These are phyloP conservation scores for Bassia scoparia DNA, from an alignment of 148 eudicot species.

Conservation along the genomic window DNA sequence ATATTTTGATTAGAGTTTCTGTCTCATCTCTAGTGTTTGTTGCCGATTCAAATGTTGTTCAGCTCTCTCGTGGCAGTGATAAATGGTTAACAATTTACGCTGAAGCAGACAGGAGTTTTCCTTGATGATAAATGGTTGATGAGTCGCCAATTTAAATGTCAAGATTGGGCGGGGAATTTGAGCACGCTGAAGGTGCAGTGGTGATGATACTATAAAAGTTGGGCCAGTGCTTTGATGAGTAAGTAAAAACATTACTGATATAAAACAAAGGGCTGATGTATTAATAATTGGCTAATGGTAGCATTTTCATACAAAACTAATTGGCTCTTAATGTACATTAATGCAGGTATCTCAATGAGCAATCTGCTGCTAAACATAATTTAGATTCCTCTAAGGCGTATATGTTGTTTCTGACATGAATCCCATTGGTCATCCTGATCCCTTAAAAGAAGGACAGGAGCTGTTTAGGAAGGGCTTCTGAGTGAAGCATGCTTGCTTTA, in stretches of 20 bases:
- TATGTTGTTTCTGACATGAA: constrained; percentile 91
- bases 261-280: background rate
- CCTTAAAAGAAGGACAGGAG: constrained; percentile 92
- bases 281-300: background rate
- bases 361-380: constrained; percentile 52
- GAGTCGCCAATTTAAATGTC: constrained; percentile 81
- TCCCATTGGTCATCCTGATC: constrained; percentile 96
- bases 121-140: constrained; percentile 71
- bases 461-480: constrained; percentile 82
- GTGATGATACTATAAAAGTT: constrained; percentile 61
- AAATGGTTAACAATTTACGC: constrained; percentile 70
- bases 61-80: constrained; percentile 56
- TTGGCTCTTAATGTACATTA: background rate
- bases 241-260: constrained; percentile 46
- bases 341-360: constrained; percentile 73
- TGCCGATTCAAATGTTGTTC: constrained; percentile 27
- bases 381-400: constrained; percentile 55
- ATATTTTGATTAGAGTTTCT: background rate
- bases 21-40: background rate
- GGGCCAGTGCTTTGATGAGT: constrained; percentile 97
- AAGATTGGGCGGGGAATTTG: constrained; percentile 98
- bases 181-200: constrained; percentile 58
- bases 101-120: constrained; percentile 47
- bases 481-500: constrained; percentile 98
- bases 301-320: too few species aligned